Base-by-base conservation (phyloP, 805 yeast species). In the Candida parachauliodes region DNA sequence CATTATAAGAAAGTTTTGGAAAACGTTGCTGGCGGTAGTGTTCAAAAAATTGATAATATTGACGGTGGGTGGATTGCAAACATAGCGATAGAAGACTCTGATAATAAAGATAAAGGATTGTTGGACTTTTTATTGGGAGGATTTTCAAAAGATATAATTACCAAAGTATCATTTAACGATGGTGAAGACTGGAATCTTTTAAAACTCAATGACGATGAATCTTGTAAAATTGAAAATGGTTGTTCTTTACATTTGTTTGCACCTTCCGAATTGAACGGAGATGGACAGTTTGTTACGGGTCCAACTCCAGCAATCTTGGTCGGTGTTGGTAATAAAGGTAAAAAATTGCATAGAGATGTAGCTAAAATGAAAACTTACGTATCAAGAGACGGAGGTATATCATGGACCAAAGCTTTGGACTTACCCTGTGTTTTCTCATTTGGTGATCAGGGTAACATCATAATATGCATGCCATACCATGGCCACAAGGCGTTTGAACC, bases 371-470 rank as follows among this genome's bases (percentile, higher is more conserved):
- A 48, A 25, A 77, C 93, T 1, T 88, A 67, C 53, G 53, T 85
- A 6, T 83, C 95, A 0, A 63, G 82, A 40, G 88, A 87, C 61
- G 88, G 86, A 18, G 95, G 96, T 19, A 51, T 68, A n/a, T 63
- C 82, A 0, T 87, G 95, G 95, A 57, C 60, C 19, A 54, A 64
- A 39, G 74, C 79, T 1, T 48, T 77, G 10, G 75, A 76, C 18
- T 72, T 68, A 29, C 75, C 85, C 2, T 66, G 76, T 26, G 43
- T 68, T 3, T 77, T 74, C 44, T 70, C 79, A 1, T 79, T 78
- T 60, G 95, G 91, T 32, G 94, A 87, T 57, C 76, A 74, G 41
- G 96, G 95, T 23, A 83, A 86, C 50, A 57, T 87, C 8, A 72
- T 85, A 12, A 56, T 83, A 2, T 83, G 86, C 2, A 57, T 76